phyloP scores from a whole-genome alignment of 1,284 basidiomycete species.

The Hemileia vastatrix region DNA sequence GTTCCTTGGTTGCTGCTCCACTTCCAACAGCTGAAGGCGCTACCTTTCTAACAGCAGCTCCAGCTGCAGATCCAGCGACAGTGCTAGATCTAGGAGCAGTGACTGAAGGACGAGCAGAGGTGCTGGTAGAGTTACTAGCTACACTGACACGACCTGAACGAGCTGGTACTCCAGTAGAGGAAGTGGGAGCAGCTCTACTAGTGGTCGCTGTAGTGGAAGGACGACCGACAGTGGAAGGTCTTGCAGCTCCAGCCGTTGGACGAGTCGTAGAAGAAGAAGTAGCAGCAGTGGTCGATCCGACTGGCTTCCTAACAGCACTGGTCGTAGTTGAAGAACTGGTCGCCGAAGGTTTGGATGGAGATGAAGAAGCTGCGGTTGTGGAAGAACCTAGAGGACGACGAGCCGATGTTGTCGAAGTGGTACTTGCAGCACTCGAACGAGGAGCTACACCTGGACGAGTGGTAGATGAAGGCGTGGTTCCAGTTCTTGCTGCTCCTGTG shows the following conservation, averaged over 20 bases:
- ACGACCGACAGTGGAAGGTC: background rate
- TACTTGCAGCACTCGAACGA: background rate
- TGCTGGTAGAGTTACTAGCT: slow-evolving; percentile 28
- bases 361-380: slow-evolving; percentile 11
- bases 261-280: slow-evolving; percentile 23
- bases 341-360: background rate
- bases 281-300: background rate
- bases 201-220: background rate
- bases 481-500: slow-evolving; percentile 20
- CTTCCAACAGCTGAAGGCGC: slow-evolving; percentile 16
- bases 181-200: slow-evolving; percentile 14
- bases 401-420: slow-evolving; percentile 20
- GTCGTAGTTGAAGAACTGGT: slow-evolving; percentile 11
- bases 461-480: slow-evolving; percentile 27
- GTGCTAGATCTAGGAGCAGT: slow-evolving; percentile 21
- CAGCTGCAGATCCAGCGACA: slow-evolving; percentile 12
- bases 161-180: slow-evolving; percentile 23
- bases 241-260: slow-evolving; percentile 4
- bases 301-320: slow-evolving; percentile 23
- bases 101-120: slow-evolving; percentile 17
- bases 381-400: slow-evolving; percentile 22
- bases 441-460: slow-evolving; percentile 21
- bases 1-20: slow-evolving; percentile 25
- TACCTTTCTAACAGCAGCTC: slow-evolving; percentile 24
- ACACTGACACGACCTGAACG: slow-evolving; percentile 26